Conservation (phyloP, 176 grass and related monocot genomes). For the Bothriochloa decipiens region DNA sequence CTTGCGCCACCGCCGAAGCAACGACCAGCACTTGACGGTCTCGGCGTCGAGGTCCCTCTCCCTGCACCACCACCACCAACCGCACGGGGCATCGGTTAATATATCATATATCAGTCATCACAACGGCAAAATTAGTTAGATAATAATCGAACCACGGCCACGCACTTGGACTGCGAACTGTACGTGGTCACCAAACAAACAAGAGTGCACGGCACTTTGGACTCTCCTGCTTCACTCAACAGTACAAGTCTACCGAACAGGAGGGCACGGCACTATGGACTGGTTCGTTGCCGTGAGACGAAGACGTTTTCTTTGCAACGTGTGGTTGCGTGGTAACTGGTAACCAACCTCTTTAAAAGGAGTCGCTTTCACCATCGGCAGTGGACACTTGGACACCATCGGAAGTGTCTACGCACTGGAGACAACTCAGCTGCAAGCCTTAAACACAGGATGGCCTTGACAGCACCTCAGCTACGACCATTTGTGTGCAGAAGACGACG, state of each 20-base stretch:
- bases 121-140: neutral
- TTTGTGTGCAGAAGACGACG: neutral
- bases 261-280: neutral
- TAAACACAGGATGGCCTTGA: neutral
- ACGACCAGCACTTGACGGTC: constrained; percentile 63
- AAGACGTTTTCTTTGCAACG: neutral
- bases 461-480: neutral
- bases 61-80: constrained; percentile 49
- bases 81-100: neutral
- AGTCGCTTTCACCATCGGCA: neutral
- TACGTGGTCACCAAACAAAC: neutral
- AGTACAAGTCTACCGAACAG: neutral
- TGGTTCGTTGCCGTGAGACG: neutral
- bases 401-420: neutral
- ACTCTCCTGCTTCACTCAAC: neutral
- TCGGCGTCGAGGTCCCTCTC: constrained; percentile 62
- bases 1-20: constrained; percentile 54
- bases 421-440: neutral
- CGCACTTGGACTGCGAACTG: neutral
- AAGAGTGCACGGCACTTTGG: neutral
- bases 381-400: neutral
- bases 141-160: neutral
- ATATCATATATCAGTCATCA: neutral
- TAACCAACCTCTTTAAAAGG: neutral
- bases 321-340: neutral